Evolutionary conservation across 495 filamentous ascomycete genomes (phyloP).

Genomic region (Aspergillus sclerotiicarbonarius): DNA sequence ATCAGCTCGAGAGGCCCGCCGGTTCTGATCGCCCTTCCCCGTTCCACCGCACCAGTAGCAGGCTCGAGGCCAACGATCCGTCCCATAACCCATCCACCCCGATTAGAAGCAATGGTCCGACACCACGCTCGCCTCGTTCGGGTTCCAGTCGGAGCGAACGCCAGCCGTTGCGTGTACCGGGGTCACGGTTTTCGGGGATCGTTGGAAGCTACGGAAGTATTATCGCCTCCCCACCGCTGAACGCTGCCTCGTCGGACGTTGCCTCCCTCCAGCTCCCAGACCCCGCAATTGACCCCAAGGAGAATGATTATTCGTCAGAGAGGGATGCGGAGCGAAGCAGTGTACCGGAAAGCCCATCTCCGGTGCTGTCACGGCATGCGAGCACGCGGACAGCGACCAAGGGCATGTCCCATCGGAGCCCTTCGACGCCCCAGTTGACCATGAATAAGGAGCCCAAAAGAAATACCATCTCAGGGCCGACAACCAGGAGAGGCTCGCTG

Average conservation of each 20-base stretch:
- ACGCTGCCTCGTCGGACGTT: constrained; percentile 33
- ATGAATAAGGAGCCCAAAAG: constrained; percentile 13
- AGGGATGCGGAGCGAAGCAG: constrained; percentile 15
- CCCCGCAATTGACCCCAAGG: constrained; percentile 60
- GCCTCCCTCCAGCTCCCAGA: constrained; percentile 67
- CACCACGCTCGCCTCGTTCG: constrained; percentile 29
- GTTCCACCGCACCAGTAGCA: constrained; percentile 21
- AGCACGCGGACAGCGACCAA: constrained; percentile 15
- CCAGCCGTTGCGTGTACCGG: constrained; percentile 39
- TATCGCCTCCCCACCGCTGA: constrained; percentile 57
- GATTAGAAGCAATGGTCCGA: constrained; percentile 11
- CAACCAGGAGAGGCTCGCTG: constrained; percentile 26
- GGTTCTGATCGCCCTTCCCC: constrained; percentile 14
- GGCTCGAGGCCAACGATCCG: constrained; percentile 21
- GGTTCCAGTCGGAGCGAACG: constrained; percentile 30
- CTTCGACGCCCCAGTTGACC: constrained; percentile 15
- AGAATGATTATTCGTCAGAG: constrained; percentile 28
- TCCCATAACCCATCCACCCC: constrained; percentile 14
- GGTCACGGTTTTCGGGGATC: constrained; percentile 37
- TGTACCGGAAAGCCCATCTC: constrained; percentile 25
- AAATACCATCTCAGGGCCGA: constrained; percentile 18
- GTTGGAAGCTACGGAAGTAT: constrained; percentile 73
- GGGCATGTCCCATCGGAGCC: constrained; percentile 12
- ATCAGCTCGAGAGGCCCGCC: constrained; percentile 12
- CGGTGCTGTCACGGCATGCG: constrained; percentile 26